A percentile compares a stretch with the other conserved stretches of the same genome.
These are phyloP conservation scores for Candolleomyces aberdarensis DNA, from an alignment of 768 basidiomycete species.

Conservation along the genomic window DNA sequence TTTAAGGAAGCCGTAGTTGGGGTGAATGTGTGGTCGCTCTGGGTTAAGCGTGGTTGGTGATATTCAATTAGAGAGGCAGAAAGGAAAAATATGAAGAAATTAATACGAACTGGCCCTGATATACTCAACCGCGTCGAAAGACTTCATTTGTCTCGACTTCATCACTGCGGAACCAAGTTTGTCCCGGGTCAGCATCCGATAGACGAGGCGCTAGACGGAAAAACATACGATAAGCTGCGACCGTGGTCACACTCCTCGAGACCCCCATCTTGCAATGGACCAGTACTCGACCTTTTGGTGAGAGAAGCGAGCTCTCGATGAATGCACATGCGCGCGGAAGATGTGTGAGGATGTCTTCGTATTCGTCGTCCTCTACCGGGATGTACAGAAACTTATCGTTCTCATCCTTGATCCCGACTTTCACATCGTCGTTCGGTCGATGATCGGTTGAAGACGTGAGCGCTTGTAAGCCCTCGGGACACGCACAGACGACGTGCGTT, in stretches of 20 bases:
- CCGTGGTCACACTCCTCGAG: conserved; percentile 62
- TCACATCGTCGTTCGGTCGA: conserved; percentile 16
- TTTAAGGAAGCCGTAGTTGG: conserved; percentile 55
- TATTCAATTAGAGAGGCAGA: neutral
- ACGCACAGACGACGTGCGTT: conserved; percentile 57
- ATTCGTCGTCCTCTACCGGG: conserved; percentile 42
- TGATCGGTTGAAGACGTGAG: conserved; percentile 35
- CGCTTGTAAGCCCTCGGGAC: conserved; percentile 33
- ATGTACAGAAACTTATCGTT: conserved; percentile 22
- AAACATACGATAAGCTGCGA: conserved; percentile 50
- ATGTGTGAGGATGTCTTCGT: conserved; percentile 59
- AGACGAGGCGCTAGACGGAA: conserved; percentile 8
- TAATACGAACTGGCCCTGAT: conserved; percentile 44
- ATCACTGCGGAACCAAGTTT: conserved; percentile 37
- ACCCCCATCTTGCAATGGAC: conserved; percentile 76
- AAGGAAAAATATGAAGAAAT: neutral
- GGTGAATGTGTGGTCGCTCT: conserved; percentile 40
- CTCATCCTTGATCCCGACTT: too few relatives aligned
- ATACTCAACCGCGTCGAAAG: conserved; percentile 43
- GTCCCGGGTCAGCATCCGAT: neutral
- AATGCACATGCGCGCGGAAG: conserved; percentile 58
- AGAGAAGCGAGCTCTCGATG: conserved; percentile 38
- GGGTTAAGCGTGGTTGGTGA: conserved; percentile 10
- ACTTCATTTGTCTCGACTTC: conserved; percentile 40
- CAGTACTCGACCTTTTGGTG: conserved; percentile 35